Conservation (phyloP, 164 flowering plant genomes). For the Vitis amurensis region DNA sequence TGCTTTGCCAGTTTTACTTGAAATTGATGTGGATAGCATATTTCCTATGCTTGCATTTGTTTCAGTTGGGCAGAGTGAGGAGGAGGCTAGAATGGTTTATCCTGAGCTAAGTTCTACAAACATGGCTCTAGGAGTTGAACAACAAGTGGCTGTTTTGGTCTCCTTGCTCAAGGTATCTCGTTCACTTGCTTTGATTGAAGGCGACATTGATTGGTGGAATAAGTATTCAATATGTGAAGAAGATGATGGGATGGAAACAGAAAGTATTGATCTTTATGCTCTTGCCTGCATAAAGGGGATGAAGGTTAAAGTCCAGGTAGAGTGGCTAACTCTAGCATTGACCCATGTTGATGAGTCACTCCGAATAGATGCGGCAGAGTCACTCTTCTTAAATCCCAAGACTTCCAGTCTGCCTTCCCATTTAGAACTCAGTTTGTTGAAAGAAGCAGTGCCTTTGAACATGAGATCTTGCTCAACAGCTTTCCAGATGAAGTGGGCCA, state of each 20-base stretch:
- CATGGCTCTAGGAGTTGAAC: slow-evolving; percentile 51
- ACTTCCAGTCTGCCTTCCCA: slow-evolving; percentile 84
- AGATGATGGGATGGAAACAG: slow-evolving; percentile 16
- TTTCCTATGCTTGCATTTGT: slow-evolving; percentile 82
- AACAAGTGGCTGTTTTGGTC: slow-evolving; percentile 78
- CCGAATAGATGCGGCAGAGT: slow-evolving; percentile 94
- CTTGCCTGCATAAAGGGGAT: slow-evolving; percentile 64
- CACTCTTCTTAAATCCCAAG: slow-evolving; percentile 88
- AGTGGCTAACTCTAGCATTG: slow-evolving; percentile 79
- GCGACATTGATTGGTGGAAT: slow-evolving; percentile 67
- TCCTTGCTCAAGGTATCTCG: slow-evolving; percentile 92
- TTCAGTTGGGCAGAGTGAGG: slow-evolving; percentile 44
- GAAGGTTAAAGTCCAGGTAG: slow-evolving; percentile 53
- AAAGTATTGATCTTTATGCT: slow-evolving; percentile 33
- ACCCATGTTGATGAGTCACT: slow-evolving; percentile 89
- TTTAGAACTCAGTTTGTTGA: slow-evolving; percentile 82
- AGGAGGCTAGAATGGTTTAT: slow-evolving; percentile 27
- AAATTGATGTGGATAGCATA: slow-evolving; percentile 83
- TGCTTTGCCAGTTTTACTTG: slow-evolving; percentile 75
- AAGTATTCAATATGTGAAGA: slow-evolving; percentile 18
- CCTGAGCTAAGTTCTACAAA: slow-evolving; percentile 34
- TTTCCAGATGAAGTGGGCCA: slow-evolving; percentile 96
- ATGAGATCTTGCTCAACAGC: slow-evolving; percentile 95
- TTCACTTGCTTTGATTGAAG: slow-evolving; percentile 82
- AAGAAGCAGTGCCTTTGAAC: slow-evolving; percentile 81